phyloP scores from a whole-genome alignment of 192 early-diverging fungal genomes.

The Linnemannia schmuckeri region DNA sequence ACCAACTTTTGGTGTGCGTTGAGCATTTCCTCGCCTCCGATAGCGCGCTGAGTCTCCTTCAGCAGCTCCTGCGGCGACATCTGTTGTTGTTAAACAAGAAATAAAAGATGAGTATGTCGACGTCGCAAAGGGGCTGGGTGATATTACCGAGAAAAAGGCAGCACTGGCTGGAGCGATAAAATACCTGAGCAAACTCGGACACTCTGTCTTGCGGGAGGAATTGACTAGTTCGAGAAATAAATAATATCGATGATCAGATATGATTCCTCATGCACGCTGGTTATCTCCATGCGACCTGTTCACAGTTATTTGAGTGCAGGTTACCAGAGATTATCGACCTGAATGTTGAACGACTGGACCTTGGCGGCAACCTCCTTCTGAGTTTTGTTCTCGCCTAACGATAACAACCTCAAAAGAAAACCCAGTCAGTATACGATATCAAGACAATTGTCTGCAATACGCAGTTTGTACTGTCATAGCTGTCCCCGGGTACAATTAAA shows the following conservation, averaged over 20 bases:
- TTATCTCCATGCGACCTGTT: no score
- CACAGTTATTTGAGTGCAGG: neutral
- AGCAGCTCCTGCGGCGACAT: constrained; percentile 85
- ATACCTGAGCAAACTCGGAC: constrained; percentile 88
- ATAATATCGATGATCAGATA: neutral
- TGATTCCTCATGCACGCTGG: neutral
- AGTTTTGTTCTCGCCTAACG: constrained; percentile 65
- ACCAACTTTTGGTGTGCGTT: constrained; percentile 78
- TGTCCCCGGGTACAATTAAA: neutral
- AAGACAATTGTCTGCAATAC: neutral
- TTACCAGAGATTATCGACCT: constrained; percentile 97
- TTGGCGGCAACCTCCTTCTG: constrained; percentile 76
- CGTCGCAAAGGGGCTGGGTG: neutral
- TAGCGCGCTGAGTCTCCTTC: constrained; percentile 86
- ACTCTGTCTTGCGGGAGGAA: constrained; percentile 98
- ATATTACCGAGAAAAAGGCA: neutral
- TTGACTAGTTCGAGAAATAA: constrained; percentile 68
- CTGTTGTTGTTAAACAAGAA: constrained; percentile 37
- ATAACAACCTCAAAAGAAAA: neutral
- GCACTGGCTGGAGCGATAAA: neutral
- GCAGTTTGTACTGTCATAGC: no score
- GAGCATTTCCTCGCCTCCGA: constrained; percentile 76
- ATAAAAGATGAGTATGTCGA: neutral
- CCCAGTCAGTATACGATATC: neutral
- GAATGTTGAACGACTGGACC: constrained; percentile 79